Evolutionary conservation across 2,329 filamentous ascomycete species (phyloP), one percentile per base, ranked within the genome.

Genomic region (Catunica adiposa): DNA sequence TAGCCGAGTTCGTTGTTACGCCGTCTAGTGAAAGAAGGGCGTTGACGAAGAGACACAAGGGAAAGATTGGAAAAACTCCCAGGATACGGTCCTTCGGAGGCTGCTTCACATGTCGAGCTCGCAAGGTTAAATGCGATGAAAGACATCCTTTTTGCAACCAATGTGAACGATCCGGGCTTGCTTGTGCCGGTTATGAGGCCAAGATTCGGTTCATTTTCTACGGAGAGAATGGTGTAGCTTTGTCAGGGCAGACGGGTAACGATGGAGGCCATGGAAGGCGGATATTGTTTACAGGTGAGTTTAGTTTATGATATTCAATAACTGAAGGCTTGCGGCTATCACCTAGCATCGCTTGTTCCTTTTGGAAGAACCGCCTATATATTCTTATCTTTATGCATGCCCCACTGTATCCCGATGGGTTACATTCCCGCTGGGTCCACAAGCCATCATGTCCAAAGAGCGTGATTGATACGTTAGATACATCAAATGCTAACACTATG

Each of bases 91-190:
- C 56, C 1, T 57, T 57, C 46, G 56, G 56, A 1, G 56, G 52
- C 14, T 57, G 56, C 20, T 57, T 57, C 26, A 57, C 56, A 3
- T 57, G 56, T 40, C 44, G 56, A 31, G 34, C 56, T 14, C 56
- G 56, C 46, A 57, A 57, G 51, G 56, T 55, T 20, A 57, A 57
- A 46, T 57, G 56, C n/a, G 56, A 57, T 47, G 52, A 54, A 37
- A 50, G 17, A 4, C 56, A 57, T 53, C 56, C 56, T 11, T 20
- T 51, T 3, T 57, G 46, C 3, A 40, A 8, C 9, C 56, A 57
- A 38, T 57, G 56, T 40, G 14, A 42, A n/a, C 31, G 46, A 11
- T 57, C 56, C 3, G 46, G 47, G 11, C 38, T 57, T 9, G 14
- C 14, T 14, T 57, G 56, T 44, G 56, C 52, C 6, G 56, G 56